Conservation (phyloP, 1,284 basidiomycete genomes). For the Ceratobasidium sp. region DNA sequence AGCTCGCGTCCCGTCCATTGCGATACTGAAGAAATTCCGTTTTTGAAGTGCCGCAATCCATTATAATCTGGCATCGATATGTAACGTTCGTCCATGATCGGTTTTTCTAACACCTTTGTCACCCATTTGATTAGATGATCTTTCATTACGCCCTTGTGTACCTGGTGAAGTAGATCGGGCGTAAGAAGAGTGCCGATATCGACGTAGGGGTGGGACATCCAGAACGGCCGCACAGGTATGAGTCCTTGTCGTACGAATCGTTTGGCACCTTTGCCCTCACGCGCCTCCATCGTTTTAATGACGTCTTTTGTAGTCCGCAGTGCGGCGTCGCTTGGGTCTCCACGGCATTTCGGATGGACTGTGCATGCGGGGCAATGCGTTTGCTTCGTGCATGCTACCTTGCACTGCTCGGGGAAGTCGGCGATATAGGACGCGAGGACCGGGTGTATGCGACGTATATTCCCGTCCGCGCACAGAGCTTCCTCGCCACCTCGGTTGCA, state of each 20-base stretch:
- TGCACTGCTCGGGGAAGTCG: constrained; percentile 49
- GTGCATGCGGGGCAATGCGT: constrained; percentile 39
- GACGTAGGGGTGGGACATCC: constrained; percentile 48
- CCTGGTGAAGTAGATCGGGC: constrained; percentile 56
- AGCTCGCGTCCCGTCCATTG: constrained; percentile 55
- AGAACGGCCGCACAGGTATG: neutral
- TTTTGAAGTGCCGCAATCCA: constrained; percentile 18
- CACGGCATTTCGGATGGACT: constrained; percentile 9
- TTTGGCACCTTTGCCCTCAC: neutral
- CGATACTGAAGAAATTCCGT: constrained; percentile 49
- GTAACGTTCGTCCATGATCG: constrained; percentile 40
- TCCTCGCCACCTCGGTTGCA: constrained; percentile 46
- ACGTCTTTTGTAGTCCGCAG: neutral
- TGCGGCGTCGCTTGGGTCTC: neutral
- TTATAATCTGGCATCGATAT: constrained; percentile 23
- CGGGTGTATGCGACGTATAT: constrained; percentile 33
- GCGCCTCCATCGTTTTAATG: neutral
- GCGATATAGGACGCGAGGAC: constrained; percentile 40
- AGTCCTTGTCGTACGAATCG: neutral
- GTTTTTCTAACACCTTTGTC: neutral
- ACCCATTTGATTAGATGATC: constrained; percentile 45
- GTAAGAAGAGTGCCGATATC: constrained; percentile 52
- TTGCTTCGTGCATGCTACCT: constrained; percentile 22
- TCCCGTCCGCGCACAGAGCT: constrained; percentile 37
- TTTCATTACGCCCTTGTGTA: constrained; percentile 57